Base-by-base conservation (phyloP, 306 rosid species). In the Cucurbita ficifolia region DNA sequence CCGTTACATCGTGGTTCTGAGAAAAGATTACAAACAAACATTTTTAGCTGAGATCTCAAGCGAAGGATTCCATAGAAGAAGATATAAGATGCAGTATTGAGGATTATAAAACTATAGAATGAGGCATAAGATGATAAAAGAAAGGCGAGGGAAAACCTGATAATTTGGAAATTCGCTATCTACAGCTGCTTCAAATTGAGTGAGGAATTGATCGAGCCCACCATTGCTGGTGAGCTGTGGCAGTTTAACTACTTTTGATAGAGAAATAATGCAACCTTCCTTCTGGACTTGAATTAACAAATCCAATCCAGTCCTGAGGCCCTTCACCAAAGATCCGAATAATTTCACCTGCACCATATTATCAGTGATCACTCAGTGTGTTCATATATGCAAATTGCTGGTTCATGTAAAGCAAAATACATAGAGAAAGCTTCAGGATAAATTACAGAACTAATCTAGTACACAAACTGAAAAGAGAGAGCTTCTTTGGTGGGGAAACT, bases 151-250 rank as follows among this genome's bases (percentile, higher is more conserved):
- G 33, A 21, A 35, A 21, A 90, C 98, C 96, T 82, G 94, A 84
- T 85, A 93, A 69, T 85, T 82, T 29, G 96, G 92, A 73, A 90
- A 93, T 80, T 93, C 97, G 51, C 97, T 90, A 11, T 86, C 94
- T 72, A 93, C 71, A 76, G 97, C 95, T 65, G 97, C 98, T 85
- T 88, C 98, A 84, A 93, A 87, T 81, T 93, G 98, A 61, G 85
- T 42, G 75, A 90, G 96, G 81, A 87, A 89, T 76, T 90, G 86
- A 78, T 85, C 88, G 1, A 93, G 97, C 74, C 97, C 98, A 11
- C 81, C 74, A 78, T 78, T 75, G 74, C 94, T 85, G 38, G 73
- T 80, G 70, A 93, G 82, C 77, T 8, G 33, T 73, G 94, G 97
- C 81, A 88, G 76, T 82, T 80, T 89, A 74, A 80, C 84, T 68